phyloP scores from a whole-genome alignment of 1,139 yeast genomes.

The Saccharomyces hybrid region DNA sequence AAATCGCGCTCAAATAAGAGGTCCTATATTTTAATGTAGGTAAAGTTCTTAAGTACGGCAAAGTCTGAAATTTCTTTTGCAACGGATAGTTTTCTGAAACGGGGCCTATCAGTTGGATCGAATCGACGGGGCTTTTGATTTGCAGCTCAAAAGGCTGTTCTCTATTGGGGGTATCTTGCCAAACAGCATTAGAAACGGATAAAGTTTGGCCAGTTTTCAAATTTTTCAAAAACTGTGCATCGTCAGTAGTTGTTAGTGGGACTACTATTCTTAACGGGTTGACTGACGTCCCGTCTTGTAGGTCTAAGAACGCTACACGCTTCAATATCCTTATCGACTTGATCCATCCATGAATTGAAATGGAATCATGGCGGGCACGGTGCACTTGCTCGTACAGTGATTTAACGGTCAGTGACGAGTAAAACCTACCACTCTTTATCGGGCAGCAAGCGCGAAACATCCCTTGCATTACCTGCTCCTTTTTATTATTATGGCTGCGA shows the following conservation, averaged over 20 bases:
- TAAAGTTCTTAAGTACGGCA: constrained; percentile 54
- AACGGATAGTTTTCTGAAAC: constrained; percentile 66
- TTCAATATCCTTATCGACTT: constrained; percentile 64
- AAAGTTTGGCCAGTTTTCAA: constrained; percentile 41
- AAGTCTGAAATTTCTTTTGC: constrained; percentile 68
- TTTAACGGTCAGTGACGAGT: constrained; percentile 10
- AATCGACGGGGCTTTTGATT: constrained; percentile 25
- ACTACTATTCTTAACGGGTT: constrained; percentile 53
- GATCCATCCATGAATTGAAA: constrained; percentile 59
- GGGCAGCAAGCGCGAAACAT: not conserved
- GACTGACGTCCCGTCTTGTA: constrained; percentile 66
- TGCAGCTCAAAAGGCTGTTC: constrained; percentile 43
- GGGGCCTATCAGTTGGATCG: constrained; percentile 43
- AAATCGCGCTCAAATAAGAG: constrained; percentile 51
- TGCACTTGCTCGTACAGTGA: constrained; percentile 9
- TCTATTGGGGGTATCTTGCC: constrained; percentile 26
- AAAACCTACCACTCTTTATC: not conserved
- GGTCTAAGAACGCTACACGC: constrained; percentile 69
- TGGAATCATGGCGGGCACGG: constrained; percentile 6
- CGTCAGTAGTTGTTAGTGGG: constrained; percentile 33
- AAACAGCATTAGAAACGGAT: constrained; percentile 22
- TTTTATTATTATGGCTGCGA: not conserved
- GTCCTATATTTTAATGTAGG: constrained; percentile 82
- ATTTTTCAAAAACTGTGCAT: constrained; percentile 7
- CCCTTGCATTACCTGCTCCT: not conserved